Conservation (phyloP, 306 rosid species). For the Medicago ruthenica region DNA sequence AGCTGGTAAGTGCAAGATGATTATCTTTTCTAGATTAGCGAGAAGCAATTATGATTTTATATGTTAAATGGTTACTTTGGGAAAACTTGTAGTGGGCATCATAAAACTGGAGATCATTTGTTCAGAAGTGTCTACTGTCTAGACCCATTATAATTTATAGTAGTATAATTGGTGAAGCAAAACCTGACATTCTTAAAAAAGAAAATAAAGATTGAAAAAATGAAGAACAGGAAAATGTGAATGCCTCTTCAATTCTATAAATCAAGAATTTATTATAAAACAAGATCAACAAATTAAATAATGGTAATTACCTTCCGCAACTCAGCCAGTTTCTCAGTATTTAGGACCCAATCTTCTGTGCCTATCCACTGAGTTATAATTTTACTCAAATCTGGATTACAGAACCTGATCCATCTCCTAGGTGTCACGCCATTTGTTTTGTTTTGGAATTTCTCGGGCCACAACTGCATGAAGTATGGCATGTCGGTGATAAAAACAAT, state of each 20-base stretch:
- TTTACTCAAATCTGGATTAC: constrained; percentile 85
- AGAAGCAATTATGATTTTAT: constrained; percentile 25
- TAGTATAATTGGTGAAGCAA: constrained; percentile 12
- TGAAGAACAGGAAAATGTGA: constrained; percentile 5
- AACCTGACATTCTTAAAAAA: constrained; percentile 13
- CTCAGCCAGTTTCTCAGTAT: constrained; percentile 80
- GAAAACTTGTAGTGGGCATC: constrained; percentile 7
- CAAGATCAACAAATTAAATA: constrained; percentile 35
- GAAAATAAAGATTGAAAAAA: not conserved
- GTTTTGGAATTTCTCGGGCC: constrained; percentile 97
- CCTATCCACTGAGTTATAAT: constrained; percentile 79
- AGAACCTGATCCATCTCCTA: constrained; percentile 95
- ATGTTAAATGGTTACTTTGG: constrained; percentile 4
- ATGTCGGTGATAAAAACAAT: constrained; percentile 38
- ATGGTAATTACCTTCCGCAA: constrained; percentile 65
- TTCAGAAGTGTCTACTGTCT: not conserved
- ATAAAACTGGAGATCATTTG: constrained; percentile 21
- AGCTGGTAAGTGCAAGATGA: constrained; percentile 17
- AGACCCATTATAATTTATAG: constrained; percentile 22
- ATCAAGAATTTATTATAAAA: constrained; percentile 11
- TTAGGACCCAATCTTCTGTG: constrained; percentile 90
- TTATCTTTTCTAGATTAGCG: not conserved
- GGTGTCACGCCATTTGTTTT: constrained; percentile 99
- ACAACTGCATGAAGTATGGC: constrained; percentile 65
- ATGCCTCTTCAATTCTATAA: constrained; percentile 28